Base-by-base conservation (phyloP, 495 filamentous ascomycete species). In the Thermothielavioides terrestris region DNA sequence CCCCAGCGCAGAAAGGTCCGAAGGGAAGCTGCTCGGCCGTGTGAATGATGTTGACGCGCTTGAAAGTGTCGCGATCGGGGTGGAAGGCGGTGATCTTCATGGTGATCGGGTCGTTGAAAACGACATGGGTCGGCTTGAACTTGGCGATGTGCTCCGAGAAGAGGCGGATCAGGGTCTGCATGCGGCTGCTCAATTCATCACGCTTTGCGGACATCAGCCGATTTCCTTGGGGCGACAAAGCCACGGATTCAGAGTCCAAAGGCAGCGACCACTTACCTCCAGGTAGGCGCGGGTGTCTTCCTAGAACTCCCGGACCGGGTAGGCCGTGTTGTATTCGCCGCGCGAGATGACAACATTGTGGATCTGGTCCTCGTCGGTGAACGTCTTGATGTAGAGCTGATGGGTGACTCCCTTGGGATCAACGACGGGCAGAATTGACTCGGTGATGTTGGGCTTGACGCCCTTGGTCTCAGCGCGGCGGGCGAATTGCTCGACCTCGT, bases 61-160 rank as follows among this genome's bases (percentile, higher is more conserved):
- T 61, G 48, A 63, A 61, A 17, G 9, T 42, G 17, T 20, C 1
- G 7, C 53, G 45, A 4, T 20, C 8, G 0, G 30, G 32, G 41
- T 61, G 53, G 30, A 15, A 14, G 15, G 34, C 49, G 5, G 62
- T 56, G 28, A 59, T 12, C 26, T 63, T 65, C 60, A 65, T 61
- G 4, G 62, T 63, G 23, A 63, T 40, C 12, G 62, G 47, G 18
- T 65, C 62, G 32, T 65, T 65, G 56, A 65, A 65, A 22, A 65
- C 41, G 32, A 65, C 52, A 31, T 65, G 62, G 11, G 62, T 65
- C 4, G 62, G 60, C 11, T 38, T n/a, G 51, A 61, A 63, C 0
- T 18, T 7, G 14, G 36, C 26, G 22, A 65, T 61, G 12, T 49
- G 42, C 2, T 12, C n/a, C 2, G 45, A 22, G 49, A 53, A 65